Evolutionary conservation across 1,284 basidiomycete genomes (phyloP), one percentile per base, ranked within the genome.

Genomic region (Marasmius sp.): DNA sequence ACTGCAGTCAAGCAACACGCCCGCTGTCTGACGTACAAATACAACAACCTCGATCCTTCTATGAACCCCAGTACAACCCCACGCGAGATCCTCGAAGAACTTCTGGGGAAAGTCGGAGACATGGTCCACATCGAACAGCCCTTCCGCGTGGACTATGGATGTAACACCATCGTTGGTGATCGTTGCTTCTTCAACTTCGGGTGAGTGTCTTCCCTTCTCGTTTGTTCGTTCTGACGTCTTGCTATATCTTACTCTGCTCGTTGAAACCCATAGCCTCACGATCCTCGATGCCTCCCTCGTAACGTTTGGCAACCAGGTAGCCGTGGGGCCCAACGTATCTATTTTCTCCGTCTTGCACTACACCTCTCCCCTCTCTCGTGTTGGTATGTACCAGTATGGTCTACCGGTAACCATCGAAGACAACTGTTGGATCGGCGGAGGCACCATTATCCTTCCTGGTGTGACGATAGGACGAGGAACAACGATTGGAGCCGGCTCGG

Each of bases 361-460:
- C n/a, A n/a, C n/a, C n/a, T n/a, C n/a, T n/a, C n/a, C n/a, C n/a
- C n/a, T n/a, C n/a, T n/a, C n/a, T n/a, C n/a, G 68, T 20, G 51
- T 57, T 9, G 62, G 62, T 1, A 20, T 45, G 7, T 22, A 53
- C 2, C 63, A 61, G 1, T 52, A 22, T 3, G 68, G 68, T 54
- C 55, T 38, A 11, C 65, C 50, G 6, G 36, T 53, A 34, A 45
- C 58, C n/a, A 65, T 70, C 10, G 52, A 22, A 4, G 61, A 68
- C 16, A 67, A 70, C 47, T 70, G 68, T 56, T 70, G 68, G 68
- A 61, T 70, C 48, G 68, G 68, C n/a, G 68, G 65, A 5, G 51
- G 20, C 48, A 64, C 57, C 3, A 63, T 57, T 16, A 62, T 70
- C 12, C 59, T 66, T 6, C 63, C 68, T 4, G 67, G 67, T 4